Evolutionary conservation across 495 filamentous ascomycete species (phyloP).

Genomic region (Neurospora sp.): DNA sequence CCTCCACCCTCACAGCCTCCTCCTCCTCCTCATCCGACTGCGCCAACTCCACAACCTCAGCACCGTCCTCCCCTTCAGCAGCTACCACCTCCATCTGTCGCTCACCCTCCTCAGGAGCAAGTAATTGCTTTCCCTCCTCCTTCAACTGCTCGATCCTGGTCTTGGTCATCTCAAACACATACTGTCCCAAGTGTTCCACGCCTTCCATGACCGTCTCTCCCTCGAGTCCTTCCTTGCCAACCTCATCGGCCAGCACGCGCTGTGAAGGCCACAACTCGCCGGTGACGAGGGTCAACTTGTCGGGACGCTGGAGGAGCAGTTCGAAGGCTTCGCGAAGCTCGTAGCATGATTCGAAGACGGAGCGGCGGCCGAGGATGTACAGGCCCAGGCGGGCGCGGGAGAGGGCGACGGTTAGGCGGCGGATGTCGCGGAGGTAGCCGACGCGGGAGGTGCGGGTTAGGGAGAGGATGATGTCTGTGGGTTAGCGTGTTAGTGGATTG

Average conservation of each 20-base stretch:
- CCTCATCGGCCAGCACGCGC: slow-evolving; percentile 47
- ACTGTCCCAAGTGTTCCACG: slow-evolving; percentile 91
- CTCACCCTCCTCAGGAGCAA: slow-evolving; percentile 9
- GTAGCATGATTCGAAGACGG: slow-evolving; percentile 80
- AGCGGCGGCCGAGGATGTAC: slow-evolving; percentile 84
- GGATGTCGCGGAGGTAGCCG: slow-evolving; percentile 90
- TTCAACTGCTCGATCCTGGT: slow-evolving; percentile 56
- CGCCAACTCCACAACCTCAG: slow-evolving; percentile 20
- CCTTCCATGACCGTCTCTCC: slow-evolving; percentile 65
- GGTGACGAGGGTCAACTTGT: slow-evolving; percentile 69
- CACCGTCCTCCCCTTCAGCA: slow-evolving; percentile 29
- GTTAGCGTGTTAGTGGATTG: slow-evolving; percentile 2
- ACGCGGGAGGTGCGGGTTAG: slow-evolving; percentile 78
- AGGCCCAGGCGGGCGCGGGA: slow-evolving; percentile 87
- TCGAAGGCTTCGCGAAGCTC: slow-evolving; percentile 84
- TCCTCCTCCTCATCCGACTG: slow-evolving; percentile 26
- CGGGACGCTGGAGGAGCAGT: slow-evolving; percentile 56
- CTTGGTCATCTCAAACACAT: slow-evolving; percentile 93
- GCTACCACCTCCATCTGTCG: slow-evolving; percentile 19
- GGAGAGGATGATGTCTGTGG: slow-evolving; percentile 79
- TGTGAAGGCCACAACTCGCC: slow-evolving; percentile 77
- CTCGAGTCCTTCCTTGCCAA: slow-evolving; percentile 35
- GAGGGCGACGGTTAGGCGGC: slow-evolving; percentile 91
- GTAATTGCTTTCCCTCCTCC: slow-evolving; percentile 28
- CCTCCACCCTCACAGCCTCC: slow-evolving; percentile 3